A percentile compares a stretch with the other conserved stretches of the same genome.
Conservation (phyloP, 805 yeast species). For the Yarrowia sp. region DNA sequence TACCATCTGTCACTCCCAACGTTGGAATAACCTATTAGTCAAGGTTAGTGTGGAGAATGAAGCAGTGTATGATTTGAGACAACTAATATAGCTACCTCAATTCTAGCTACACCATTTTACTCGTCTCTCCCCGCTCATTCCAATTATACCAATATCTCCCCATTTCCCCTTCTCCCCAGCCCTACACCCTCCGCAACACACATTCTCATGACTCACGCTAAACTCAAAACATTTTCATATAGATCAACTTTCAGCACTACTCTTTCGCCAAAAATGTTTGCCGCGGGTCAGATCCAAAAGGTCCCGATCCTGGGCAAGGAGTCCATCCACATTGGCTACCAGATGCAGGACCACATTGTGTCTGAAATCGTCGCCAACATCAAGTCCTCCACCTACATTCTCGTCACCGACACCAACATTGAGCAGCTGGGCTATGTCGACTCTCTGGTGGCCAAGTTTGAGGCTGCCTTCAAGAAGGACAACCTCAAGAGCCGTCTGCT, state of each 20-base stretch:
- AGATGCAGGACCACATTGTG: constrained; percentile 71
- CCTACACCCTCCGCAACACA: no score
- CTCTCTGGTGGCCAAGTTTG: constrained; percentile 60
- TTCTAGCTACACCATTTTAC: no score
- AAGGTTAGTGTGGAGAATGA: no score
- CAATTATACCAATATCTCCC: no score
- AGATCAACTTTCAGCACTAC: no score
- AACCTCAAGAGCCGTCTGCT: constrained; percentile 56
- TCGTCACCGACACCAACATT: constrained; percentile 83
- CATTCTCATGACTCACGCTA: background rate
- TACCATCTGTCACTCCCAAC: no score
- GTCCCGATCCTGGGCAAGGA: constrained; percentile 57
- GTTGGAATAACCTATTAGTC: no score
- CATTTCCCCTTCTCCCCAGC: no score
- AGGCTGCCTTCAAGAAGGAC: constrained; percentile 34
- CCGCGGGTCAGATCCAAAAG: constrained; percentile 24
- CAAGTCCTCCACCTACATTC: constrained; percentile 86
- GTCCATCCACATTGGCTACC: constrained; percentile 85
- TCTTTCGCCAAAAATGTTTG: background rate
- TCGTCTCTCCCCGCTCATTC: no score
- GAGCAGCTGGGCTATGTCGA: constrained; percentile 39
- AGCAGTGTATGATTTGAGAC: no score
- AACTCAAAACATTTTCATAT: background rate
- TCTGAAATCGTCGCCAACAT: constrained; percentile 57
- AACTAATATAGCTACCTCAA: no score